These are phyloP conservation scores for Saccharomyces cerevisiae DNA, from an alignment of 805 yeast species.

Conservation along the genomic window DNA sequence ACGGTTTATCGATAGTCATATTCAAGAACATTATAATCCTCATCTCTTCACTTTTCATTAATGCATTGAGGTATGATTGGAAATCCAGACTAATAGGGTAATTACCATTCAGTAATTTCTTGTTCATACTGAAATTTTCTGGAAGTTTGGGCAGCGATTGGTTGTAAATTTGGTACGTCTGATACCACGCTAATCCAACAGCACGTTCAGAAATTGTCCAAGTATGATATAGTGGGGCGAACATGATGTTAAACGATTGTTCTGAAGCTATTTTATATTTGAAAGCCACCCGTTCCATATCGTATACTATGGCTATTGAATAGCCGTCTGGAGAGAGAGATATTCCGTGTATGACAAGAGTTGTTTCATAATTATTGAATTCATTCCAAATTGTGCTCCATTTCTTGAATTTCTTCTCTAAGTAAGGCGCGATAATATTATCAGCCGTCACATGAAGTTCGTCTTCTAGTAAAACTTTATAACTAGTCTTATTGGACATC, in stretches of 20 bases:
- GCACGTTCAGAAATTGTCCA: slow-evolving; percentile 24
- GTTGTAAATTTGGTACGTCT: slow-evolving; percentile 24
- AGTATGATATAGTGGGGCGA: slow-evolving; percentile 21
- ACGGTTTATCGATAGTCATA: slow-evolving; percentile 11
- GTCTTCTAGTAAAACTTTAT: slow-evolving; percentile 9
- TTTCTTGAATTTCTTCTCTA: slow-evolving; percentile 22
- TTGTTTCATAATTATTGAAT: slow-evolving; percentile 23
- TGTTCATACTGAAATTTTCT: background rate
- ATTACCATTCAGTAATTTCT: background rate
- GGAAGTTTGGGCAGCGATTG: slow-evolving; percentile 14
- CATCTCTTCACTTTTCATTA: slow-evolving; percentile 13
- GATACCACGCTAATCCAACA: slow-evolving; percentile 29
- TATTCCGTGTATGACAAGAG: slow-evolving; percentile 22
- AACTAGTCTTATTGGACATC: slow-evolving; percentile 16
- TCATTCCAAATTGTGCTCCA: slow-evolving; percentile 25
- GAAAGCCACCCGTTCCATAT: slow-evolving; percentile 21
- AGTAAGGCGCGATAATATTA: slow-evolving; percentile 16
- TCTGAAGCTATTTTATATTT: slow-evolving; percentile 27
- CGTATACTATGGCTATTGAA: slow-evolving; percentile 22
- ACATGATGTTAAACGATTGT: slow-evolving; percentile 16
- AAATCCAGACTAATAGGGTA: slow-evolving; percentile 14
- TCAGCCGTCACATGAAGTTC: slow-evolving; percentile 12
- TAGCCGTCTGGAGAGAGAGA: slow-evolving; percentile 25
- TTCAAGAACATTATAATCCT: slow-evolving; percentile 18
- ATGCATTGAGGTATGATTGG: slow-evolving; percentile 12